A percentile compares a stretch with the other conserved stretches of the same genome.
phyloP scores from a whole-genome alignment of 306 rosid genomes.

The Acacia acuminata region DNA sequence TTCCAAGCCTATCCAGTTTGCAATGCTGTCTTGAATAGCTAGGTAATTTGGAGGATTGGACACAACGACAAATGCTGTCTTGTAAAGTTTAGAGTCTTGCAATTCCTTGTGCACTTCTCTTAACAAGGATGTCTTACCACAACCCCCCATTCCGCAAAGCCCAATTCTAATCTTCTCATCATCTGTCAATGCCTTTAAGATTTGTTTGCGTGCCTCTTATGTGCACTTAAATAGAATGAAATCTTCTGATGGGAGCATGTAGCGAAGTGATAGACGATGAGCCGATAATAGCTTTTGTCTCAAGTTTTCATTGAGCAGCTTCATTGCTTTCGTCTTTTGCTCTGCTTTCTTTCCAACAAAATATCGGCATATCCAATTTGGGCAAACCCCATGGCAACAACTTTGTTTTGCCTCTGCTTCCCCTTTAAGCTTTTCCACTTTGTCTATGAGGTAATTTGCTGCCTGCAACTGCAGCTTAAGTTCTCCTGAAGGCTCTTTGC shows the following conservation, averaged over 20 bases:
- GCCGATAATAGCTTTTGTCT: background rate
- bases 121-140: background rate
- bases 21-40: background rate
- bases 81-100: background rate
- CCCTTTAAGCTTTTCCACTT: background rate
- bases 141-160: slow-evolving; percentile 9
- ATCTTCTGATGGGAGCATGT: background rate
- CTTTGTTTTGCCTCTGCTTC: background rate
- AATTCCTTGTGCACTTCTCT: background rate
- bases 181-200: background rate
- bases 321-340: background rate
- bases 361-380: background rate
- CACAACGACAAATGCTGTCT: background rate
- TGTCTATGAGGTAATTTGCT: background rate
- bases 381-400: background rate
- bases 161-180: background rate
- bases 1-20: background rate
- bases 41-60: background rate
- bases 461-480: background rate
- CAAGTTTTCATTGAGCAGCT: background rate
- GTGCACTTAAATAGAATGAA: background rate
- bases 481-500: background rate
- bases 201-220: background rate
- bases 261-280: background rate
- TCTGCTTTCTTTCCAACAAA: background rate